Evolutionary conservation across 1,284 basidiomycete species (phyloP).

Genomic region (Melampsora larici-populina): DNA sequence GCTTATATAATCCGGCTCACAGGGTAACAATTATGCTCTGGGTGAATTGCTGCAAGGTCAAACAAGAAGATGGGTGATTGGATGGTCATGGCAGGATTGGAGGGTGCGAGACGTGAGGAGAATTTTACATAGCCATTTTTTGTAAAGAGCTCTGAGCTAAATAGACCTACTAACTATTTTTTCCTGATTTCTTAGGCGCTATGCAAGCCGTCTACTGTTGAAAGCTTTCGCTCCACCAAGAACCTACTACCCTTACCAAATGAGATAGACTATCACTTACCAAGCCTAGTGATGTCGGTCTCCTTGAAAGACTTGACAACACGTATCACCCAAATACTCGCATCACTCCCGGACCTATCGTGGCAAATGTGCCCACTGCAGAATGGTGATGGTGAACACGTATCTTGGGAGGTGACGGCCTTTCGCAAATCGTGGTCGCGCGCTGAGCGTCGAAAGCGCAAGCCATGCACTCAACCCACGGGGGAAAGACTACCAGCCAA

Average conservation of each 20-base stretch:
- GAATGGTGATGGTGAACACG: neutral
- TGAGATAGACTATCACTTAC: constrained; percentile 25
- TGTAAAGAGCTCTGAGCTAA: neutral
- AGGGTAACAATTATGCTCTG: constrained; percentile 81
- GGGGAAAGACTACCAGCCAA: neutral
- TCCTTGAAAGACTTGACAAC: neutral
- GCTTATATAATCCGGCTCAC: neutral
- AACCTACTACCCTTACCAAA: constrained; percentile 25
- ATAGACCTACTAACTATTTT: neutral
- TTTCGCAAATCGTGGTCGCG: constrained; percentile 1
- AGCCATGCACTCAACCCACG: neutral
- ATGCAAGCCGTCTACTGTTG: neutral
- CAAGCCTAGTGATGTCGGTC: neutral
- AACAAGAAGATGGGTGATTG: constrained; percentile 82
- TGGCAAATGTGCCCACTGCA: neutral
- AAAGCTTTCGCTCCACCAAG: constrained; percentile 10
- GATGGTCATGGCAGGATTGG: constrained; percentile 69
- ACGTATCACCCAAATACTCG: neutral
- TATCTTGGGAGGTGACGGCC: neutral
- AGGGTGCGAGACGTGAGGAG: constrained; percentile 71
- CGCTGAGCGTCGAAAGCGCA: constrained; percentile 6
- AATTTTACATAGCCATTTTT: neutral
- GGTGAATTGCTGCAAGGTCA: constrained; percentile 77
- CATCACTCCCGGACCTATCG: neutral
- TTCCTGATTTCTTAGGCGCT: neutral